These are phyloP conservation scores for Hawksworthiomyces lignivorus DNA, from an alignment of 2,329 filamentous ascomycete species.

Conservation along the genomic window DNA sequence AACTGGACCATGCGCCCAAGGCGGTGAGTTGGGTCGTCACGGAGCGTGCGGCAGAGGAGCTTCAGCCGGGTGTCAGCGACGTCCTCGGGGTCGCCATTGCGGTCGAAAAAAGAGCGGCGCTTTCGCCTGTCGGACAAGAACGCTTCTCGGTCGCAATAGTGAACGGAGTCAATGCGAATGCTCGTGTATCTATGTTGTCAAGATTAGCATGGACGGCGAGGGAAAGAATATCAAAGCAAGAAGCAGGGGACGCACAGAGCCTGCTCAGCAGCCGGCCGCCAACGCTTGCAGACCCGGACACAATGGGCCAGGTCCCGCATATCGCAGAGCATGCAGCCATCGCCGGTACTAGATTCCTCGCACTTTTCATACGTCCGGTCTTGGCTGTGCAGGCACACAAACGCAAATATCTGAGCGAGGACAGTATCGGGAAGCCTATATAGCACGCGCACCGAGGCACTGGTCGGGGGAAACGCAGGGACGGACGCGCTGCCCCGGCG, in stretches of 20 bases:
- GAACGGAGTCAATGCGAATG: constrained; percentile 86
- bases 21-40: constrained; percentile 60
- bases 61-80: constrained; percentile 67
- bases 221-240: background rate
- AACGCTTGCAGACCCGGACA: constrained; percentile 63
- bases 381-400: constrained; percentile 72
- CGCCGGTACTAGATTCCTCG: constrained; percentile 69
- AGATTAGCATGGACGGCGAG: background rate
- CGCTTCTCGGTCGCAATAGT: constrained; percentile 86
- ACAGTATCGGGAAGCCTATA: constrained; percentile 57
- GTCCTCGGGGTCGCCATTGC: constrained; percentile 75
- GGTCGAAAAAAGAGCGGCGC: constrained; percentile 62
- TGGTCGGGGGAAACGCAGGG: constrained; percentile 17
- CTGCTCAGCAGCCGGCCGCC: constrained; percentile 45
- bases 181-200: constrained; percentile 61
- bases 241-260: constrained; percentile 48
- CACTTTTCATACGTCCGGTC: constrained; percentile 76
- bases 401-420: constrained; percentile 68
- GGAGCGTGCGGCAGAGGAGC: constrained; percentile 73
- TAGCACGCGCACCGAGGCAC: constrained; percentile 35
- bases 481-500: background rate
- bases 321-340: constrained; percentile 90
- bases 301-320: constrained; percentile 80
- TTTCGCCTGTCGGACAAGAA: constrained; percentile 72
- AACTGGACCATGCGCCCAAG: constrained; percentile 66